phyloP scores from a whole-genome alignment of 208 protist genomes.

The Polymyxa betae region DNA sequence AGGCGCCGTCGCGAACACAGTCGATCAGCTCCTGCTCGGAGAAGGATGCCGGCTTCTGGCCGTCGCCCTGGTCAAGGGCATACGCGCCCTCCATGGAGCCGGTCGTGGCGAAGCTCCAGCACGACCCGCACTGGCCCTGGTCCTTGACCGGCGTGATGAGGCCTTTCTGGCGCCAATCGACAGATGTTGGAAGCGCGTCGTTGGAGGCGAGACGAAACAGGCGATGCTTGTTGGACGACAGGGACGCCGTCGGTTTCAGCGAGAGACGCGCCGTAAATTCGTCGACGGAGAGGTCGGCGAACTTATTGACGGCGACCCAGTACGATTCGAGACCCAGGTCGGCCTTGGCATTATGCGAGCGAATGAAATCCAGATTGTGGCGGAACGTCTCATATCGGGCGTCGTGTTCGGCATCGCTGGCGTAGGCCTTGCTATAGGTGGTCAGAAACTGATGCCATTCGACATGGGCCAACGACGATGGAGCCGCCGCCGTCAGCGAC shows the following conservation, averaged over 20 bases:
- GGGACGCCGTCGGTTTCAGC: too few species aligned
- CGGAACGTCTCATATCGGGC: conserved; percentile 59
- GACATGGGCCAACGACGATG: too few species aligned
- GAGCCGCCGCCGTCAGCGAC: too few species aligned
- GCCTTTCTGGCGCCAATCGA: conserved; percentile 83
- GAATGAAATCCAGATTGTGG: conserved; percentile 54
- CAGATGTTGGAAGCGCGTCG: conserved; percentile 62
- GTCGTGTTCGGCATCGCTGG: neutral
- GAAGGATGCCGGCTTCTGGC: conserved; percentile 66
- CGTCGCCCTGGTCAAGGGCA: neutral
- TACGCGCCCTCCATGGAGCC: conserved; percentile 83
- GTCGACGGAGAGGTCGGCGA: conserved; percentile 55
- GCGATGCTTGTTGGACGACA: too few species aligned
- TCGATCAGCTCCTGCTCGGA: conserved; percentile 91
- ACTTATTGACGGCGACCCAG: conserved; percentile 55
- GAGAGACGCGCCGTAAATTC: too few species aligned
- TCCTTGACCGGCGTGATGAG: conserved; percentile 89
- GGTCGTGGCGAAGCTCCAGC: conserved; percentile 92
- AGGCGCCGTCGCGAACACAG: conserved; percentile 76
- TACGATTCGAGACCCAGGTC: neutral
- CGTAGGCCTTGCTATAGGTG: neutral
- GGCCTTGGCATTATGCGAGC: conserved; percentile 24
- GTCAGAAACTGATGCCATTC: neutral
- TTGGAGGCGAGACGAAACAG: too few species aligned
- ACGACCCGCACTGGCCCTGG: conserved; percentile 90